Evolutionary conservation across 495 filamentous ascomycete species (phyloP), one percentile per base, ranked within the genome.

Genomic region (Aspergillus affinis): DNA sequence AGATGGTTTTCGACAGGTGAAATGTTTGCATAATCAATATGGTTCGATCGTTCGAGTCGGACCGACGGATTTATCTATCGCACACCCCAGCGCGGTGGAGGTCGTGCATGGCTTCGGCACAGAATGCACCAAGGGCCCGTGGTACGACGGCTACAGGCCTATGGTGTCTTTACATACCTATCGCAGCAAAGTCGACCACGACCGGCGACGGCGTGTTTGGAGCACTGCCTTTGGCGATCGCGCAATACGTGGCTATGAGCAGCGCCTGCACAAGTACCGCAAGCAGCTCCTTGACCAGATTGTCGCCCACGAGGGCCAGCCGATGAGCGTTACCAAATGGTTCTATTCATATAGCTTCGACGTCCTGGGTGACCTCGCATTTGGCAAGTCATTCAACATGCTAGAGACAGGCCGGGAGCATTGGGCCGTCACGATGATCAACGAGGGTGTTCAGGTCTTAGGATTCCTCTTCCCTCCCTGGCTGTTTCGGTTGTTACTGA

Each of bases 41-140:
- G 80, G 80, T 1, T 59, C 68, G n/a, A 66, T 76, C 27, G 69
- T 82, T 29, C 71, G 78, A 9, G 69, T 73, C 29, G 68, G 68
- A 1, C 72, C 77, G 0, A 64, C 67, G 4, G 68, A 76, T 49
- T 26, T 80, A 3, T 73, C 77, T 3, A 67, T 78, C 19, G 58
- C 71, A 13, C 54, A 71, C 46, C 65, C 77, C 30, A 65, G 63
- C 9, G 77, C 60, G 6, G 45, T 65, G 7, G 44, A 59, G 10
- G 50, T 44, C 18, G 54, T 65, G 49, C 59, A 70, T 21, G 70
- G 68, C 0, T 51, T 48, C 21, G 52, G 51, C 8, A 62, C 57
- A 15, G 49, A 36, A 48, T 77, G 73, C 61, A 59, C 19, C 29
- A 76, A 78, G 58, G 53, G 59, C 0, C 6, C 59, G 0, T 73